These are phyloP conservation scores for Ceratobasidium theobromae DNA, from an alignment of 1,284 basidiomycete genomes.

Conservation along the genomic window DNA sequence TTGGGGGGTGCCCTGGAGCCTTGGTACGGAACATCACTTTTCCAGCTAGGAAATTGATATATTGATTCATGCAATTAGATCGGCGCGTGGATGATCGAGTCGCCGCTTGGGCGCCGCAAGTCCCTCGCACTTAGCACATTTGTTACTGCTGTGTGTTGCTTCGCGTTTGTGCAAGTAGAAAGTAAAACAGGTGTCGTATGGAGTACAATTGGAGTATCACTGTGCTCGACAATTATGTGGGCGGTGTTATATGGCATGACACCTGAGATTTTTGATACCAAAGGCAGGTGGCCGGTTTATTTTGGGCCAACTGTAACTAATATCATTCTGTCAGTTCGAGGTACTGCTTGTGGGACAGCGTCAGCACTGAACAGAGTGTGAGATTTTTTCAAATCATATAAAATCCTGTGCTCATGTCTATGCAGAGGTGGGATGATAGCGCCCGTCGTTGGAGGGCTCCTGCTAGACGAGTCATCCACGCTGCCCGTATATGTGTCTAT, in stretches of 20 bases:
- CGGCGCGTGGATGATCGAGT: constrained; percentile 87
- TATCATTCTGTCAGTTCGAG: constrained; percentile 59
- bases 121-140: constrained; percentile 82
- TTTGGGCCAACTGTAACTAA: background rate
- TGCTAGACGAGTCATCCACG: constrained; percentile 56
- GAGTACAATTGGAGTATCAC: constrained; percentile 77
- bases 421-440: constrained; percentile 87
- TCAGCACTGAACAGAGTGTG: constrained; percentile 86
- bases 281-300: constrained; percentile 20
- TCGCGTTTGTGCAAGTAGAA: constrained; percentile 68
- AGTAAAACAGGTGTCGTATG: constrained; percentile 66
- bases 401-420: background rate
- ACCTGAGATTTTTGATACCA: constrained; percentile 83
- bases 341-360: constrained; percentile 89
- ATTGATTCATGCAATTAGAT: constrained; percentile 52
- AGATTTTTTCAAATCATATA: constrained; percentile 39
- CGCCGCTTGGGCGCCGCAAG: constrained; percentile 68
- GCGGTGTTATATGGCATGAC: constrained; percentile 90
- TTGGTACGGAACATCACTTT: constrained; percentile 54
- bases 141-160: constrained; percentile 76
- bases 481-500: constrained; percentile 81
- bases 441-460: constrained; percentile 81
- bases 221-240: constrained; percentile 88
- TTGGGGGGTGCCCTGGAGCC: constrained; percentile 86
- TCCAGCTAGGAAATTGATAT: background rate